Evolutionary conservation across 257 asterid genomes (phyloP).

Genomic region (Solanum etuberosum): DNA sequence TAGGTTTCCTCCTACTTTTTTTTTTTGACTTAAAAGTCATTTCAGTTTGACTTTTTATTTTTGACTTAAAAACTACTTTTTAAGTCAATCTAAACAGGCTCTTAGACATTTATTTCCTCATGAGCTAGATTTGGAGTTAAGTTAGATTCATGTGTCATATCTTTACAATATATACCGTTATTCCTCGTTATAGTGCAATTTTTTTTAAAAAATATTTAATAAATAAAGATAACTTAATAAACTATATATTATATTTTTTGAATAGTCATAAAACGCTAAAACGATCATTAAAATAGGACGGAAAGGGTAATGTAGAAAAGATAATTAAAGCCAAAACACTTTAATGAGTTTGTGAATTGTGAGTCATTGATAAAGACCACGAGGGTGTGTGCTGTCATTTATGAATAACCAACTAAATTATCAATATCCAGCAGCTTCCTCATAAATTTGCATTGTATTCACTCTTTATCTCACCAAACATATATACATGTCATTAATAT

Average conservation of each 20-base stretch:
- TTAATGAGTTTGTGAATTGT: neutral
- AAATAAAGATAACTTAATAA: too few relatives aligned
- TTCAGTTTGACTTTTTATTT: too few relatives aligned
- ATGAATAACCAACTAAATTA: neutral
- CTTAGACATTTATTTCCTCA: too few relatives aligned
- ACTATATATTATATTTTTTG: neutral
- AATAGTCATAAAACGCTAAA: too few relatives aligned
- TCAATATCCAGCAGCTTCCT: neutral
- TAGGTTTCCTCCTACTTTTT: too few relatives aligned
- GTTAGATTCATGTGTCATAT: neutral
- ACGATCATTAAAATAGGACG: neutral
- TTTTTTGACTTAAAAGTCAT: too few relatives aligned
- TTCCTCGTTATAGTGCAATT: too few relatives aligned
- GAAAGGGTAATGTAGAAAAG: neutral
- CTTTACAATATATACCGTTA: too few relatives aligned
- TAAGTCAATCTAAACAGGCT: too few relatives aligned
- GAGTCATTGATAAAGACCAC: neutral
- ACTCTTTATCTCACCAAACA: neutral
- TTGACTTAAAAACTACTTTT: too few relatives aligned
- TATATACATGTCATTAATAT: neutral
- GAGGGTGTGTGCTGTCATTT: neutral
- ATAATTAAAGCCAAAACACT: neutral
- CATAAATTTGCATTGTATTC: neutral
- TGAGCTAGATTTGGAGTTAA: too few relatives aligned
- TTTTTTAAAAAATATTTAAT: too few relatives aligned